Percentiles rank a stretch among this genome's conserved stretches.
Evolutionary conservation across 768 basidiomycete genomes (phyloP).

Genomic region (Punctularia strigosozonata): DNA sequence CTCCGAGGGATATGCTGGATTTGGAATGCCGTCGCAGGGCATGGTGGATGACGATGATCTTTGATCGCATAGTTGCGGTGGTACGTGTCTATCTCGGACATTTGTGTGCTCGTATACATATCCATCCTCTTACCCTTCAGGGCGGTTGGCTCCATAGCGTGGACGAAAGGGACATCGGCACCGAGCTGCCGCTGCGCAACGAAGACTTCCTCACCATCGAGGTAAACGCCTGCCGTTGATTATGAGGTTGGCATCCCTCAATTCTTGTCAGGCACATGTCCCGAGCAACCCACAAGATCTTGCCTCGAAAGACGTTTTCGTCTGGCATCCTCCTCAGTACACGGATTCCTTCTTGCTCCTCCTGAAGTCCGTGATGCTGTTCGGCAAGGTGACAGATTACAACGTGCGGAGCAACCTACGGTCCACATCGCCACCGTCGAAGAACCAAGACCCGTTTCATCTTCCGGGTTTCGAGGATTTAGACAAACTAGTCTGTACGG

Average conservation of each 20-base stretch:
- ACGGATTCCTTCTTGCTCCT: constrained; percentile 76
- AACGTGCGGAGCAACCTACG: constrained; percentile 68
- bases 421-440: constrained; percentile 52
- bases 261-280: constrained; percentile 33
- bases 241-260: constrained; percentile 6
- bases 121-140: constrained; percentile 49
- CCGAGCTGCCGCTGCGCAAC: constrained; percentile 66
- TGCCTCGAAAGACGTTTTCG: constrained; percentile 50
- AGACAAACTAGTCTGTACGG: constrained; percentile 52
- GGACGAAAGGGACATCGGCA: constrained; percentile 75
- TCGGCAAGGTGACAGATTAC: constrained; percentile 77
- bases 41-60: constrained; percentile 88
- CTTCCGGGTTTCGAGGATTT: constrained; percentile 57
- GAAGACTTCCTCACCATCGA: constrained; percentile 68
- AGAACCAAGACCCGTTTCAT: constrained; percentile 61
- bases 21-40: constrained; percentile 70
- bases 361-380: constrained; percentile 76
- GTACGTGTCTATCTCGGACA: constrained; percentile 1
- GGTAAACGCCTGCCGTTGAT: constrained; percentile 10
- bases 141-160: constrained; percentile 84
- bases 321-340: constrained; percentile 59
- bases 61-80: constrained; percentile 59
- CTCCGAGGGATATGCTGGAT: constrained; percentile 65
- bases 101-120: too few relatives aligned
- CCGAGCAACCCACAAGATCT: constrained; percentile 72